Evolutionary conservation across 768 basidiomycete genomes (phyloP).

Genomic region (Serendipita sp.): DNA sequence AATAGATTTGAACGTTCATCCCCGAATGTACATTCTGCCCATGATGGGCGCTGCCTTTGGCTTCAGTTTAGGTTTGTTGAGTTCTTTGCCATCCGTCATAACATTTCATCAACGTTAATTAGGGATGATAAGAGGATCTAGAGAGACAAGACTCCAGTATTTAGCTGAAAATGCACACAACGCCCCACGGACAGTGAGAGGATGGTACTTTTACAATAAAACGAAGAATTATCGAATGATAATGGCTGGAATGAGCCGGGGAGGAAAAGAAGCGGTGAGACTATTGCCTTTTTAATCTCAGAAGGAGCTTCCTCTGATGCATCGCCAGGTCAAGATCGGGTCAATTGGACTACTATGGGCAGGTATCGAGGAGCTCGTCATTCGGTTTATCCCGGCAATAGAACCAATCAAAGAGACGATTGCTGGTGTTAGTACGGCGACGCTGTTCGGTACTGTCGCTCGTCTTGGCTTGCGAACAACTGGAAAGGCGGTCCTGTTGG

Average conservation of each 20-base stretch:
- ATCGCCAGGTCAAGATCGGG: slow-evolving; percentile 25
- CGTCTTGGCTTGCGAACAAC: slow-evolving; percentile 37
- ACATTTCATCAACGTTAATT: not conserved
- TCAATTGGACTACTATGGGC: slow-evolving; percentile 32
- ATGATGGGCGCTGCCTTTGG: slow-evolving; percentile 44
- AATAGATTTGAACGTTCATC: slow-evolving; percentile 27
- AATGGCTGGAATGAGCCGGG: slow-evolving; percentile 53
- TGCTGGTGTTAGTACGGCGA: slow-evolving; percentile 49
- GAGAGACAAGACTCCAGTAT: slow-evolving; percentile 57
- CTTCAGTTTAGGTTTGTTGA: slow-evolving; percentile 38
- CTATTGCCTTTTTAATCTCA: not conserved
- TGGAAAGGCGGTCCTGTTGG: slow-evolving; percentile 34
- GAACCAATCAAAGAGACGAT: slow-evolving; percentile 35
- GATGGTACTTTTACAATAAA: slow-evolving; percentile 95
- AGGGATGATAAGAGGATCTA: slow-evolving; percentile 41
- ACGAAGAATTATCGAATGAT: slow-evolving; percentile 85
- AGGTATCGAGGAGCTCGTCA: slow-evolving; percentile 29
- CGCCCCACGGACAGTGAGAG: slow-evolving; percentile 66
- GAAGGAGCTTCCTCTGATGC: not conserved
- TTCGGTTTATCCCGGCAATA: slow-evolving; percentile 21
- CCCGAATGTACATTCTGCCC: slow-evolving; percentile 47
- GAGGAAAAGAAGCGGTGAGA: slow-evolving; percentile 33
- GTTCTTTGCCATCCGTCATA: not conserved
- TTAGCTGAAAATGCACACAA: slow-evolving; percentile 89
- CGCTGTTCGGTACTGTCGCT: slow-evolving; percentile 42